phyloP scores from a whole-genome alignment of 108 stramenopile species.

The Mediolabrus comicus region DNA sequence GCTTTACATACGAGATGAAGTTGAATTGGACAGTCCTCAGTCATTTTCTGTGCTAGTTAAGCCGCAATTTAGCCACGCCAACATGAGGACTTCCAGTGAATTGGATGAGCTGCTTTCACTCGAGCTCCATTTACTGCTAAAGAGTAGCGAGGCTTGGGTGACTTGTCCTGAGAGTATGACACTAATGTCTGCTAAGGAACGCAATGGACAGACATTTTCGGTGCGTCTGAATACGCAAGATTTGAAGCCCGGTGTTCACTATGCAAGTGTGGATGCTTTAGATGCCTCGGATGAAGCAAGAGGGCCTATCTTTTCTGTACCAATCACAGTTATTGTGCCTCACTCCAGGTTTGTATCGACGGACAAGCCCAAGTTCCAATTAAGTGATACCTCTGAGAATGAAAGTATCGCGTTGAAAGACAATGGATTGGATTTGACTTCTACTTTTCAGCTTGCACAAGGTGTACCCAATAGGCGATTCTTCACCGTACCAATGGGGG shows the following conservation, averaged over 20 bases:
- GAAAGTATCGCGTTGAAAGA: constrained; percentile 22
- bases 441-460: constrained; percentile 21
- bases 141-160: constrained; percentile 53
- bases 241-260: constrained; percentile 72
- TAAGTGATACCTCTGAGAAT: constrained; percentile 13
- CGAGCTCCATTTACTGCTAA: constrained; percentile 56
- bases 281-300: constrained; percentile 45
- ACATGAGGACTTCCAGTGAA: constrained; percentile 9
- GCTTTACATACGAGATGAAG: constrained; percentile 73
- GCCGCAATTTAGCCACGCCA: constrained; percentile 45
- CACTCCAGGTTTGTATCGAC: constrained; percentile 11
- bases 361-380: constrained; percentile 7
- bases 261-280: constrained; percentile 53
- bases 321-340: constrained; percentile 76
- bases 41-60: constrained; percentile 48
- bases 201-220: constrained; percentile 52
- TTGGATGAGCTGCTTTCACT: constrained; percentile 38
- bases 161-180: constrained; percentile 47
- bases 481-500: constrained; percentile 23
- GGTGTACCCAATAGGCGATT: constrained; percentile 26
- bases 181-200: constrained; percentile 54
- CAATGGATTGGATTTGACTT: constrained; percentile 37
- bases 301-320: constrained; percentile 61
- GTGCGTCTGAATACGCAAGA: constrained; percentile 66
- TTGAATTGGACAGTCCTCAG: constrained; percentile 39